Base-by-base conservation (phyloP, 192 early-diverging fungal genomes). In the Hyaloraphidium curvatum region DNA sequence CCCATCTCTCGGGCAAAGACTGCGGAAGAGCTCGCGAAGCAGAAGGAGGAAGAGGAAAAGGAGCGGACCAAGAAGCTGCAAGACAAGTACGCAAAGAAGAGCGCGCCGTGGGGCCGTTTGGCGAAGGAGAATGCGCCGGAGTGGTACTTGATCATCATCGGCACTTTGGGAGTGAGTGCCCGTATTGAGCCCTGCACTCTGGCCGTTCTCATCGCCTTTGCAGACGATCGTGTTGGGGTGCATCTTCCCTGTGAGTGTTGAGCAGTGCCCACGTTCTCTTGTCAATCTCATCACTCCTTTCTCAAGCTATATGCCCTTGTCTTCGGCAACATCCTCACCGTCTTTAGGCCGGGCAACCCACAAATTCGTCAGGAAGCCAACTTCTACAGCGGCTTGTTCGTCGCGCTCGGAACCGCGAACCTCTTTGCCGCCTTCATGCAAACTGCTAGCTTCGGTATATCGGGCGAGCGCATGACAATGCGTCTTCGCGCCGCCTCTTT, bases 401-500 rank as follows among this genome's bases (percentile, higher is more conserved):
- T 75, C 26, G 61, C 69, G 40, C 80, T 82, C 58, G 75, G 71
- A 30, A 62, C 74, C 51, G 79, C 71, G 26, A 64, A 66, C 25
- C 71, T 82, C 59, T 51, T 75, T 48, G 57, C 73, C 9, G 61
- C 65, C 30, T 67, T 73, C 57, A 60, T 74, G 16, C 68, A 75
- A 55, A 56, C 75, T 56, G 37, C 79, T 28, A 39, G 71, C 35
- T 86, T 91, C 54, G 61, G 70, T 33, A 60, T 78, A 16, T 64
- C 73, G 2, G 81, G 80, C 30, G 84, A 86, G 55, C 53, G 69
- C n/a, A 69, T 91, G 35, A 89, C 83, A 2, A 70, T 66, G 50
- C 61, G 73, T 0, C 60, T 87, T 26, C 80, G 91, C 31, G 68
- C 30, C n/a, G 39, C 23, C 19, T 57, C 64, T 0, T 72, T 77